Conservation (phyloP, 768 basidiomycete genomes). For the Russula griseocarnosa region DNA sequence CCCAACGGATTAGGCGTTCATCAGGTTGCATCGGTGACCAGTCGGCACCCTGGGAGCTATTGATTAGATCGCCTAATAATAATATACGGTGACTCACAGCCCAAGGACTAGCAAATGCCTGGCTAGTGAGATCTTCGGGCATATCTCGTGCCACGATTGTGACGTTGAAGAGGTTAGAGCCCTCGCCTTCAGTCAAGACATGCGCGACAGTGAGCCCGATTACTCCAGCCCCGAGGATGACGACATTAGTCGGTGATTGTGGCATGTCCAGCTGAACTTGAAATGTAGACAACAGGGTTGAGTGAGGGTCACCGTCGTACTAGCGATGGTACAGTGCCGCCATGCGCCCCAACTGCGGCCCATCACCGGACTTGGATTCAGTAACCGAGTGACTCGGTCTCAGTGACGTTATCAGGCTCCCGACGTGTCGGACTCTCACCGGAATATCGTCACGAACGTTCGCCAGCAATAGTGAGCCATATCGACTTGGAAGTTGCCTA, state of each 20-base stretch:
- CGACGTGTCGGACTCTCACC: background rate
- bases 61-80: background rate
- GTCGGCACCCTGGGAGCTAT: slow-evolving; percentile 40
- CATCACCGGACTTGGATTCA: background rate
- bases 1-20: slow-evolving; percentile 38
- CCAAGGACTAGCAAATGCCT: slow-evolving; percentile 50
- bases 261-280: slow-evolving; percentile 3
- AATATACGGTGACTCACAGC: slow-evolving; percentile 36
- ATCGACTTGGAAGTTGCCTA: background rate
- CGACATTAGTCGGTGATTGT: slow-evolving; percentile 29
- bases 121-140: slow-evolving; percentile 41
- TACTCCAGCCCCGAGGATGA: slow-evolving; percentile 44
- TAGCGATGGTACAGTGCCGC: too few relatives aligned
- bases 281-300: background rate
- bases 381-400: background rate
- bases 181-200: slow-evolving; percentile 32
- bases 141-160: slow-evolving; percentile 40
- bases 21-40: slow-evolving; percentile 43
- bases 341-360: too few relatives aligned
- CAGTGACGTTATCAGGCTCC: background rate
- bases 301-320: too few relatives aligned
- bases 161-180: slow-evolving; percentile 31
- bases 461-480: background rate
- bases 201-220: slow-evolving; percentile 44
- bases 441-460: background rate